Evolutionary conservation across 129 eudicot species (phyloP), one percentile per base, ranked within the genome.

Genomic region (Artemisia argyi): DNA sequence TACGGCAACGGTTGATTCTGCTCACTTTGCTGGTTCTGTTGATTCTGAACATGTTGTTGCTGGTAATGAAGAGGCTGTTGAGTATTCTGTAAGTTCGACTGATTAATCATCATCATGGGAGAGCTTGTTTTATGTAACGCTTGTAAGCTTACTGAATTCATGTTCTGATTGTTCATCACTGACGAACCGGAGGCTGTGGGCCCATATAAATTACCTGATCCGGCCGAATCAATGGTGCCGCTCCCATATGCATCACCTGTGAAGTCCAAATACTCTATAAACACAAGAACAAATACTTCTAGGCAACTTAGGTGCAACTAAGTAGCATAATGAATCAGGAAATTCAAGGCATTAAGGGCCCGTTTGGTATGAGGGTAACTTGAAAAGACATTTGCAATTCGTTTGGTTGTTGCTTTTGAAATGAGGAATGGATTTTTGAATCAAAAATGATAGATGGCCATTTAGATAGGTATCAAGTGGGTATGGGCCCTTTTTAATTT

Each of bases 191-290:
- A 70, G 30, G 81, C 78, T 60, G 75, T 80, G 69, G 91, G 74
- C 11, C 57, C 75, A 75, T 79, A 83, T 18, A 87, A 44, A 69
- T 77, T 93, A 24, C 90, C 97, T 54, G 95, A 82, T 22, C 79
- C 88, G 44, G 86, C 79, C 69, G 86, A 69, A 82, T 86, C 91
- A 39, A 78, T 69, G 14, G 73, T 71, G 35, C 76, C 63, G 48
- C 74, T 66, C 65, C 82, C 86, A 65, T 81, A 85, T 72, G 79
- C 83, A 79, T 86, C 97, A 73, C 97, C 97, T 91, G 83, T 49
- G 68, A 12, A 28, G 66, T 61, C 30, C 66, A 61, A 10, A n/a
- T 22, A 73, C 42, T n/a, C 14, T 70, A 35, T 56, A 17, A 32
- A 17, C 30, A 55, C 49, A 32, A 32, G 39, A 70, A 35, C n/a